A percentile compares a stretch with the other conserved stretches of the same genome.
phyloP scores from a whole-genome alignment of 2,329 filamentous ascomycete species.

The Penicillium sp. region DNA sequence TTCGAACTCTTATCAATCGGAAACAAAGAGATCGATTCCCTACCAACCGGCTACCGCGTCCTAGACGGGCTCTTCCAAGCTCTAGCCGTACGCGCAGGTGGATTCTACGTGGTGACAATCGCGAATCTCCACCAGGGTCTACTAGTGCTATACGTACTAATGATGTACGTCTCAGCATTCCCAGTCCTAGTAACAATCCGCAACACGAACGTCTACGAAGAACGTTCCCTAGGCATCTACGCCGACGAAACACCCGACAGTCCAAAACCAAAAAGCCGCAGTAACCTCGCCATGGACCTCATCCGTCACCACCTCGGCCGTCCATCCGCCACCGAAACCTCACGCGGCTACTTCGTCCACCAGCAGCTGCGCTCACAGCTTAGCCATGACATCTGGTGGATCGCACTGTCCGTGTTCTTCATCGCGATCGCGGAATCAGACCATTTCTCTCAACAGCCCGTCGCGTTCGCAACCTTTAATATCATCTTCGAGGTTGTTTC shows the following conservation, averaged over 20 bases:
- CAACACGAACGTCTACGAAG: constrained; percentile 67
- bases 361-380: constrained; percentile 60
- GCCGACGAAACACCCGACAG: constrained; percentile 26
- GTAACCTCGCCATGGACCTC: constrained; percentile 24
- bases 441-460: constrained; percentile 49
- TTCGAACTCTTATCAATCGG: constrained; percentile 62
- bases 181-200: constrained; percentile 39
- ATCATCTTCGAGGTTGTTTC: constrained; percentile 46
- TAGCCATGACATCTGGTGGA: constrained; percentile 62
- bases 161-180: constrained; percentile 32
- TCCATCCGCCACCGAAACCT: constrained; percentile 25
- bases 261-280: constrained; percentile 15
- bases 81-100: constrained; percentile 56
- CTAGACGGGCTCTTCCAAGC: constrained; percentile 60
- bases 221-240: constrained; percentile 54
- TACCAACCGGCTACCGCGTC: constrained; percentile 51
- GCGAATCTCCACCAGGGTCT: constrained; percentile 46
- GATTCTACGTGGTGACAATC: constrained; percentile 61
- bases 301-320: constrained; percentile 25
- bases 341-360: constrained; percentile 47
- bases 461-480: constrained; percentile 54
- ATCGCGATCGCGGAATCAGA: constrained; percentile 57
- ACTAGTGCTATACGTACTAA: constrained; percentile 27
- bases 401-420: constrained; percentile 55
- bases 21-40: constrained; percentile 50